Evolutionary conservation across 176 grass and related monocot genomes (phyloP).

Genomic region (Oryza australiensis): DNA sequence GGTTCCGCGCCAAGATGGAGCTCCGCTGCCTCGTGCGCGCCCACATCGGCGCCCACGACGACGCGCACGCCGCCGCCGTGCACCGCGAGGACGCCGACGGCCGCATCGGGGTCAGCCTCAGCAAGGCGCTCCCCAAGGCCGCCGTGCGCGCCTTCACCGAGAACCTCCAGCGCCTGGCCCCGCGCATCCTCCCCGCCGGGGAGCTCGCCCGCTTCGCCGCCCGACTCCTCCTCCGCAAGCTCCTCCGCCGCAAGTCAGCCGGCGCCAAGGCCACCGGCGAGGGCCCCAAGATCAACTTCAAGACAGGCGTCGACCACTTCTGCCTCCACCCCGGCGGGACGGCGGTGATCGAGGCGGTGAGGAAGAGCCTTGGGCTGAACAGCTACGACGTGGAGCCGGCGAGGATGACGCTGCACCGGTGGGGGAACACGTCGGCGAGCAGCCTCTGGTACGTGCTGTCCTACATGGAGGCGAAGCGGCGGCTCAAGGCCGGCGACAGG

Average conservation of each 20-base stretch:
- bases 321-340: conserved; percentile 88
- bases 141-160: conserved; percentile 77
- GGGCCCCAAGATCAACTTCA: conserved; percentile 69
- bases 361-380: conserved; percentile 48
- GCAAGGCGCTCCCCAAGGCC: conserved; percentile 83
- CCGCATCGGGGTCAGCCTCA: conserved; percentile 74
- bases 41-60: conserved; percentile 57
- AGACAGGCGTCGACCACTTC: conserved; percentile 83
- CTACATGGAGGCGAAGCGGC: conserved; percentile 88
- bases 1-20: conserved; percentile 65
- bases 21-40: conserved; percentile 65
- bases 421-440: conserved; percentile 95
- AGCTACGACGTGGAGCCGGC: conserved; percentile 75
- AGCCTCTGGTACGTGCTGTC: conserved; percentile 88
- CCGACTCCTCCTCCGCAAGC: conserved; percentile 48
- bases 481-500: conserved; percentile 56
- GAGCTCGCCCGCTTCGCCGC: conserved; percentile 50
- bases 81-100: conserved; percentile 77
- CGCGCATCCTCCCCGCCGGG: conserved; percentile 56
- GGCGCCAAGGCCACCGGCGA: not conserved
- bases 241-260: conserved; percentile 9
- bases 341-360: conserved; percentile 76
- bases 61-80: conserved; percentile 61
- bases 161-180: conserved; percentile 66
- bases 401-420: conserved; percentile 86